phyloP scores from a whole-genome alignment of 768 basidiomycete species.

The Serendipita sp. region DNA sequence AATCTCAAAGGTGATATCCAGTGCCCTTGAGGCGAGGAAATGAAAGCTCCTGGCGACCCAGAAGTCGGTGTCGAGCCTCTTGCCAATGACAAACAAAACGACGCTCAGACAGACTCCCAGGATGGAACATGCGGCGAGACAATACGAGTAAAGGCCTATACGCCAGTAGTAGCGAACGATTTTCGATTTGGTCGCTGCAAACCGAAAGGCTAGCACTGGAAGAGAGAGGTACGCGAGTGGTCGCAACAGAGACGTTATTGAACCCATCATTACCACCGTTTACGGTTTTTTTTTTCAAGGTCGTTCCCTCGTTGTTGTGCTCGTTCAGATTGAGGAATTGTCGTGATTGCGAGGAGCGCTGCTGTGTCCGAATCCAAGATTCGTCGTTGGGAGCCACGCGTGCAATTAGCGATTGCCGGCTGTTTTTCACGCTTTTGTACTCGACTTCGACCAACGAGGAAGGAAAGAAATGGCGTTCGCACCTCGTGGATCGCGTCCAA shows the following conservation, averaged over 20 bases:
- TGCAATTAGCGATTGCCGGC: background rate
- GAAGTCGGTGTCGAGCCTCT: conserved; percentile 62
- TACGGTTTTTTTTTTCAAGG: too few species aligned
- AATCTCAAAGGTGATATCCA: conserved; percentile 56
- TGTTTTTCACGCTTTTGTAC: background rate
- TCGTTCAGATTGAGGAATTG: too few species aligned
- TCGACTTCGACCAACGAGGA: too few species aligned
- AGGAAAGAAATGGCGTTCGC: background rate
- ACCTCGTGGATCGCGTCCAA: background rate
- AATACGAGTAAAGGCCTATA: conserved; percentile 51
- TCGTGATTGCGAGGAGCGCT: too few species aligned
- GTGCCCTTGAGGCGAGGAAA: conserved; percentile 36
- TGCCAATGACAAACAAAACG: conserved; percentile 47
- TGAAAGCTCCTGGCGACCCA: conserved; percentile 78
- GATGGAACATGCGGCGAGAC: conserved; percentile 51
- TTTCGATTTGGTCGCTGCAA: conserved; percentile 38
- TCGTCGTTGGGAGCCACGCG: background rate
- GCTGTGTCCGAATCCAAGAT: background rate
- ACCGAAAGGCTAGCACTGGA: conserved; percentile 47
- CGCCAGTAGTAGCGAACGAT: conserved; percentile 56
- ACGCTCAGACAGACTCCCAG: conserved; percentile 55
- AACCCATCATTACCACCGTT: conserved; percentile 32
- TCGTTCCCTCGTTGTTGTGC: too few species aligned
- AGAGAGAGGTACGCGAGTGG: conserved; percentile 65
- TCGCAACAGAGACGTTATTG: conserved; percentile 42